Percentiles rank a stretch among this genome's conserved stretches.
Evolutionary conservation across 176 grass and related monocot species (phyloP).

Genomic region (Rhynchospora breviuscula): DNA sequence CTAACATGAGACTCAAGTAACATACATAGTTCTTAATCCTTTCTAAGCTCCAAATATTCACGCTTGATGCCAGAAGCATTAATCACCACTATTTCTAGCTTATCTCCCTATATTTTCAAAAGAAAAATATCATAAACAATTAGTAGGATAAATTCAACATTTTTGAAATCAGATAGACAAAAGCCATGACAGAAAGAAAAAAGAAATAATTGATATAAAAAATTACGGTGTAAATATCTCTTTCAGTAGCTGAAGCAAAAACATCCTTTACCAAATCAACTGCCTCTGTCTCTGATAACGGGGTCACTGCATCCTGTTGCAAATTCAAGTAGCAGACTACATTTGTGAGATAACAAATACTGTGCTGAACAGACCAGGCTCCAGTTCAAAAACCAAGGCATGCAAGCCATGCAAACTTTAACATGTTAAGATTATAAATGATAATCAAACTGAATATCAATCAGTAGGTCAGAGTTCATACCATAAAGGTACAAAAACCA

Average conservation of each 20-base stretch:
- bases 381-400: not conserved
- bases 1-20: not conserved
- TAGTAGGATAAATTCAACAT: not conserved
- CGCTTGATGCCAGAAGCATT: conserved; percentile 67
- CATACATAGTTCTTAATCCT: conserved; percentile 40
- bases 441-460: not conserved
- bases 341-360: conserved; percentile 11
- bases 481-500: too few relatives aligned
- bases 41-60: conserved; percentile 91
- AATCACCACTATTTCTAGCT: conserved; percentile 82
- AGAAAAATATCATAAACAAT: conserved; percentile 21
- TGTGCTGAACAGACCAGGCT: not conserved
- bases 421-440: not conserved
- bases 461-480: not conserved
- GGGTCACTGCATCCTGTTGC: conserved; percentile 86
- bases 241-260: conserved; percentile 96
- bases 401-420: not conserved
- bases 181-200: not conserved
- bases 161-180: not conserved
- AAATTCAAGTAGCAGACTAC: not conserved
- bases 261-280: conserved; percentile 96
- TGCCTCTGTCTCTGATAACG: conserved; percentile 75
- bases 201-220: not conserved
- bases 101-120: conserved; percentile 63
- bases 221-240: conserved; percentile 95